Base-by-base conservation (phyloP, 352 stramenopile species). In the Blastocystis sp. region DNA sequence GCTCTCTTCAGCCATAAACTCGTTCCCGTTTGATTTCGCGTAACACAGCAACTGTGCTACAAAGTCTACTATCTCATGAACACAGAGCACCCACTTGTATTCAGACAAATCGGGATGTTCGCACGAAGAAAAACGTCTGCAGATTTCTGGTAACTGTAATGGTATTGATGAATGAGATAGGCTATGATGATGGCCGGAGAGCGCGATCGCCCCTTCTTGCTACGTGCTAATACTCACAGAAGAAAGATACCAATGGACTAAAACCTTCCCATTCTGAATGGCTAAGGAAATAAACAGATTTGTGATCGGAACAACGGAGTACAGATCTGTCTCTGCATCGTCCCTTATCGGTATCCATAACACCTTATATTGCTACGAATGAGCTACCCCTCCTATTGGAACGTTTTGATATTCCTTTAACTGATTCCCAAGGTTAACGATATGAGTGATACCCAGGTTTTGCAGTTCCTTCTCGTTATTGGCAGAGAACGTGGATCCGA, bases 181-280 rank as follows among this genome's bases (percentile, higher is more conserved):
- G 38, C 64, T n/a, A 56, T 56, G 53, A 76, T 76, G 8, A 76
- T 36, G 11, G 64, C 64, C 11, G 64, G 64, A 42, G 64, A 76
- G 21, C 64, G 64, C n/a, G 64, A 76, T 11, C 21, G 16, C 11
- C 64, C 40, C 27, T 56, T 29, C 21, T n/a, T 9, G 36, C 64
- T 76, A 76, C 11, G 11, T 3, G 11, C 18, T n/a, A 21, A 51
- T 1, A 46, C 29, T 11, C 7, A 7, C 36, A 4, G 3, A 6
- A 32, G 38, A 32, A 1, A 4, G 7, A 38, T 42, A 76, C 64
- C 64, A 76, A n/a, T 76, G 64, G 48, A 76, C 27, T n/a, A 57
- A 32, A 6, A 76, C 38, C 51, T 56, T 56, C 11, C 64, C 64
- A 2, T 21, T 11, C 18, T 7, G 29, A 38, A 29, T 29, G 6